These are phyloP conservation scores for Terana coerulea DNA, from an alignment of 768 basidiomycete genomes.

Conservation along the genomic window DNA sequence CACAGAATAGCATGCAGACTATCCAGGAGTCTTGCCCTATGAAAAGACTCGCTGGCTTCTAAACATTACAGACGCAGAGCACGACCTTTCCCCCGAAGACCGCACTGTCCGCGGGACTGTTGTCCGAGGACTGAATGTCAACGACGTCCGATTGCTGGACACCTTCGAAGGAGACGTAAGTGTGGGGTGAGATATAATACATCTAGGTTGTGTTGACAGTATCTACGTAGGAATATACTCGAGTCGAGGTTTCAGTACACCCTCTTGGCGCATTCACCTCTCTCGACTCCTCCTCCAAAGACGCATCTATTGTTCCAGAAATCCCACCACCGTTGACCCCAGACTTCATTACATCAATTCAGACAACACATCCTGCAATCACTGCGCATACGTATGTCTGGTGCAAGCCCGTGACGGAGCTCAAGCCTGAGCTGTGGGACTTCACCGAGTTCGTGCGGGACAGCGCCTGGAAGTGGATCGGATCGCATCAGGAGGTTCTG, in stretches of 20 bases:
- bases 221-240: constrained; percentile 65
- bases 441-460: constrained; percentile 77
- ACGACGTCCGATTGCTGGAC: constrained; percentile 70
- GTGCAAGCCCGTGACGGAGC: constrained; percentile 32
- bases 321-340: constrained; percentile 40
- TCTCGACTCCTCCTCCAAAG: constrained; percentile 22
- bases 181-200: constrained; percentile 9
- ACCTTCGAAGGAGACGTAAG: constrained; percentile 77
- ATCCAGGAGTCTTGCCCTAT: constrained; percentile 77
- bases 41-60: constrained; percentile 25
- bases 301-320: constrained; percentile 33
- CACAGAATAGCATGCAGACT: constrained; percentile 65
- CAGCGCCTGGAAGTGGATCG: constrained; percentile 79
- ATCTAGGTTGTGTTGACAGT: not conserved
- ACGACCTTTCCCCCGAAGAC: constrained; percentile 56
- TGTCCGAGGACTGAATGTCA: constrained; percentile 63
- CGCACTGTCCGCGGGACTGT: constrained; percentile 74
- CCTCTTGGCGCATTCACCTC: constrained; percentile 44
- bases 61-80: constrained; percentile 12
- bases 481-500: constrained; percentile 32
- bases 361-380: constrained; percentile 23
- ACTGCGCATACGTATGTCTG: constrained; percentile 77
- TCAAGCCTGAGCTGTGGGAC: constrained; percentile 70
- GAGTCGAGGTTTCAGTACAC: constrained; percentile 50
- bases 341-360: constrained; percentile 28